phyloP scores from a whole-genome alignment of 2,329 filamentous ascomycete species.

The Clarireedia sp. region DNA sequence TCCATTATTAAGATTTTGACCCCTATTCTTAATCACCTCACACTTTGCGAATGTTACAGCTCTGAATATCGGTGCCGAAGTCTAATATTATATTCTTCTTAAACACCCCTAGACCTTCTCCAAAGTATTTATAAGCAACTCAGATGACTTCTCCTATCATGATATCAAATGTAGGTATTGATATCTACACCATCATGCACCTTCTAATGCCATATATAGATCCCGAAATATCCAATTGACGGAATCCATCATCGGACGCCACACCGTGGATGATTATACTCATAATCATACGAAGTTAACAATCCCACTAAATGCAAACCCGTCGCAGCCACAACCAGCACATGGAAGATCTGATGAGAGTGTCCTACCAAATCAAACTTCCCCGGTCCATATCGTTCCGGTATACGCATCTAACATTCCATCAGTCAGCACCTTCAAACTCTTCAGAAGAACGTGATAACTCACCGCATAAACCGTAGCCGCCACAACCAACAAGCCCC shows the following conservation, averaged over 20 bases:
- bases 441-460: not conserved
- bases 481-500: constrained; percentile 11
- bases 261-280: constrained; percentile 6
- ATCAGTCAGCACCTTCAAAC: not conserved
- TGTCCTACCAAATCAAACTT: constrained; percentile 20
- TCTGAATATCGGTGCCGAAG: too few species aligned
- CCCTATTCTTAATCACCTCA: too few species aligned
- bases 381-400: constrained; percentile 15
- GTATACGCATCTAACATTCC: constrained; percentile 11
- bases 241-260: not conserved
- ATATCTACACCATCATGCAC: too few species aligned
- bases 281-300: constrained; percentile 3
- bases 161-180: too few species aligned
- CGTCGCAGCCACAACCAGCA: constrained; percentile 11
- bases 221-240: not conserved
- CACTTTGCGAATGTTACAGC: too few species aligned
- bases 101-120: too few species aligned
- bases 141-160: too few species aligned
- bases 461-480: constrained; percentile 7
- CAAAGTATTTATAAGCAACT: too few species aligned
- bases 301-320: constrained; percentile 10
- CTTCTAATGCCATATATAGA: not conserved
- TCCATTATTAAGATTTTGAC: too few species aligned
- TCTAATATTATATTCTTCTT: too few species aligned
- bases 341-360: constrained; percentile 24